Evolutionary conservation across 306 rosid species (phyloP).

Genomic region (Herpetospermum pedunculosum): DNA sequence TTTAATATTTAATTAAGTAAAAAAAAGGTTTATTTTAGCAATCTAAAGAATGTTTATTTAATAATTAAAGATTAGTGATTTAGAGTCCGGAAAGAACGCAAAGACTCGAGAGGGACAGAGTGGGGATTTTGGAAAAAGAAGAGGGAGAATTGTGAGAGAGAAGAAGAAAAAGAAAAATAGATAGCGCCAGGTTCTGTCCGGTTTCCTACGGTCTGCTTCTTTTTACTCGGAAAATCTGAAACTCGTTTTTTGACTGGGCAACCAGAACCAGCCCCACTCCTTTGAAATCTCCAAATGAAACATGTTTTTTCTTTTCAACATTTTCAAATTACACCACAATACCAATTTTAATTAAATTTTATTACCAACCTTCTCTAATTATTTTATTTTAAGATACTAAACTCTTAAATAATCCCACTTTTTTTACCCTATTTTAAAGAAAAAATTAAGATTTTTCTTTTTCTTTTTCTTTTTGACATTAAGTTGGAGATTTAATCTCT

Average conservation of each 20-base stretch:
- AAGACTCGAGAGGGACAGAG: neutral
- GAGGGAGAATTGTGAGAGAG: neutral
- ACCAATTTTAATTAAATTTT: neutral
- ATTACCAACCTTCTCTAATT: neutral
- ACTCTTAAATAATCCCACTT: neutral
- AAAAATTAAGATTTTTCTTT: no score
- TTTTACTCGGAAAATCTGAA: neutral
- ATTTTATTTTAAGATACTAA: neutral
- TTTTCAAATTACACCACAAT: neutral
- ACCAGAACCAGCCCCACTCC: neutral
- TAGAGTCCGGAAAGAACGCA: neutral
- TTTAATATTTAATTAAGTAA: no score
- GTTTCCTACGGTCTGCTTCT: slow-evolving; percentile 3
- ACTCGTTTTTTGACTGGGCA: neutral
- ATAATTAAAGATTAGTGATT: no score
- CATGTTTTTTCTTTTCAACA: neutral
- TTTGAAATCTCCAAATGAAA: slow-evolving; percentile 2
- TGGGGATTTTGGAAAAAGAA: neutral
- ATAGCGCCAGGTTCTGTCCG: neutral
- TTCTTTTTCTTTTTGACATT: no score
- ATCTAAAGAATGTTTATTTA: no score
- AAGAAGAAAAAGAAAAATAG: neutral
- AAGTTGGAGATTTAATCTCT: no score
- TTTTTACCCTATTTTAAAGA: no score
- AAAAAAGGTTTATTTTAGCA: no score